Base-by-base conservation (phyloP, 2,329 filamentous ascomycete species). In the Fusarium subtropicale region DNA sequence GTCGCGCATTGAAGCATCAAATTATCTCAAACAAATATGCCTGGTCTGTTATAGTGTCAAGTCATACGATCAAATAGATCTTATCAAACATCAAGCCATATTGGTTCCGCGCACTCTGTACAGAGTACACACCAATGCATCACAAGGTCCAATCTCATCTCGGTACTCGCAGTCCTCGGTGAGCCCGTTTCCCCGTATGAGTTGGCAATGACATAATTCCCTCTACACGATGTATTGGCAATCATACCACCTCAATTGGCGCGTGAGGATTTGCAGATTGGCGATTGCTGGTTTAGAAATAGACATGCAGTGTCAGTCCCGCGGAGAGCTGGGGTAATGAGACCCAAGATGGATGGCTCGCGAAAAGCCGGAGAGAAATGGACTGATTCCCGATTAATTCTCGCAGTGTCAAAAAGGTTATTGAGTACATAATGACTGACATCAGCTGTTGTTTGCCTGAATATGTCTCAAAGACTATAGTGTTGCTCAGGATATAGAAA, bases 201-300 rank as follows among this genome's bases (percentile, higher is more conserved):
- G 36, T 52, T 41, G 20, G n/a, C 42, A n/a, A 36, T 38, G 20
- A 12, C 24, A 34, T 38, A 52, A 41, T 28, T 8, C 12, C 28
- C 9, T 16, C 15, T n/a, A 12, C 30, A 11, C 36, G 13, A 11
- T 13, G 26, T 36, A 60, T 68, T 56, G 39, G 64, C 36, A 68
- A 64, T 68, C 59, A 42, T 68, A 44, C 64, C 53, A 68, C 64
- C 31, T 68, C 30, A 39, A 68, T 64, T 68, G 53, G 64, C 31
- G 31, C 26, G 53, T 38, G 48, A 52, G 36, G 15, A 22, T 22
- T 22, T 18, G 4, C 10, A 50, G 33, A 56, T 39, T 31, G 11
- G 44, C 53, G 44, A 56, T 38, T n/a, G 15, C n/a, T 50, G 20
- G 53, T 38, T 30, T 13, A 38, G 12, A 28, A 9, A 31, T 31